Evolutionary conservation across 495 filamentous ascomycete species (phyloP).

Genomic region (Neohortaea acidophila): DNA sequence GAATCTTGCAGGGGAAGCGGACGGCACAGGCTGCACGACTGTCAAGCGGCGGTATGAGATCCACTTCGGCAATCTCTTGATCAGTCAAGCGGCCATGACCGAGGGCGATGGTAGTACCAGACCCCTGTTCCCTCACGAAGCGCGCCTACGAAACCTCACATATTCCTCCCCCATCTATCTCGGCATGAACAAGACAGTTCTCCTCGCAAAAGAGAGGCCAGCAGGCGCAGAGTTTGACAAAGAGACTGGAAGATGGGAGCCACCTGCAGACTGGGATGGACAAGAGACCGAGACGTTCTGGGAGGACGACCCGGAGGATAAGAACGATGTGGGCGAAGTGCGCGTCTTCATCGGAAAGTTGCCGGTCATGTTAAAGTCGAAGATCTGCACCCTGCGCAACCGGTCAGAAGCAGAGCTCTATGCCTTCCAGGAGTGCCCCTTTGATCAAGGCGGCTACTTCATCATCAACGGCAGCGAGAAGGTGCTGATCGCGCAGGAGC

Average conservation of each 20-base stretch:
- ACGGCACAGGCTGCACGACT: constrained; percentile 43
- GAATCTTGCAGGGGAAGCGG: constrained; percentile 57
- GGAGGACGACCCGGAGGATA: constrained; percentile 32
- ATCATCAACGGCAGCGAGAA: constrained; percentile 99
- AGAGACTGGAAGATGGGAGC: constrained; percentile 16
- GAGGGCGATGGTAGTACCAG: constrained; percentile 80
- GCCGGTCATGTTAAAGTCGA: constrained; percentile 93
- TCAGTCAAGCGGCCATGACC: constrained; percentile 73
- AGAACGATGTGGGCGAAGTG: constrained; percentile 27
- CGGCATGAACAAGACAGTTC: constrained; percentile 62
- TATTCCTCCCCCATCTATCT: constrained; percentile 85
- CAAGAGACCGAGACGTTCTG: constrained; percentile 37
- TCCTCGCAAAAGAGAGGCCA: constrained; percentile 62
- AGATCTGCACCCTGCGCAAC: constrained; percentile 74
- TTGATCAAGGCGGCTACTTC: constrained; percentile 96
- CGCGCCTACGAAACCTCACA: constrained; percentile 83
- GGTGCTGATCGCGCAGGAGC: constrained; percentile 93
- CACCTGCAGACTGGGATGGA: constrained; percentile 25
- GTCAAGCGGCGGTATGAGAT: constrained; percentile 82
- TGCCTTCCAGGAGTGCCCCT: constrained; percentile 83
- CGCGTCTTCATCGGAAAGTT: constrained; percentile 81
- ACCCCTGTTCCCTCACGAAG: constrained; percentile 77
- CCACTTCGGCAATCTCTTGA: constrained; percentile 70
- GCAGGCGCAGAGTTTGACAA: constrained; percentile 38
- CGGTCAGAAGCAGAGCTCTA: constrained; percentile 69